Evolutionary conservation across 306 rosid genomes (phyloP), one percentile per base, ranked within the genome.

Genomic region (Begonia fuchsioides): DNA sequence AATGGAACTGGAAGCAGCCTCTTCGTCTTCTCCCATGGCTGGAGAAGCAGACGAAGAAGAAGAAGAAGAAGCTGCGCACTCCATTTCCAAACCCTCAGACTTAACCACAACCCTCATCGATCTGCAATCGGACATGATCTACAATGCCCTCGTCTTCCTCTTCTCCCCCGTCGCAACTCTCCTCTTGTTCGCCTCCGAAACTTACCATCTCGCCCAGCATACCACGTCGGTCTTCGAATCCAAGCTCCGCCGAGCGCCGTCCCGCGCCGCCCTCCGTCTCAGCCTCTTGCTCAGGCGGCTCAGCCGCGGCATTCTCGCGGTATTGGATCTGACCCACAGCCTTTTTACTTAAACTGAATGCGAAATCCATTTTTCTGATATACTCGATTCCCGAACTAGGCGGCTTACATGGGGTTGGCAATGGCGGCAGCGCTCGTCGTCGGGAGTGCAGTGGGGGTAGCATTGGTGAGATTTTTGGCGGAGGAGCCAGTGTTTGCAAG

Each of bases 401-500:
- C 73, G 10, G 78, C 75, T 0, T 57, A 64, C 55, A 76, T 69
- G 32, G 72, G 80, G 76, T 52, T 72, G 80, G 14, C 76, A 40
- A 56, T 88, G 69, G 0, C 53, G 2, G 54, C 50, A 54, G 60
- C 73, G 56, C 52, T 83, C 50, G 17, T 70, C 32, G 9, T 81
- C 16, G 86, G 86, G 20, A 20, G 38, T 15, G 35, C 64, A 4
- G 35, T 78, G 38, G 86, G 95, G 17, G 61, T 72, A 47, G 63
- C 70, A 40, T 40, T 75, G 68, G 83, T 88, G 39, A 54, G 59
- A 40, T n/a, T 51, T 4, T 78, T 76, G 84, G 80, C 75, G 15
- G 93, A 81, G 51, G 86, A 88, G 17, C 95, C 93, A 8, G 71
- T 84, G 39, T 51, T 53, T 35, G 54, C 67, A 41, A 72, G 60